phyloP scores from a whole-genome alignment of 352 stramenopile species.

The Nothophytophthora sp. region DNA sequence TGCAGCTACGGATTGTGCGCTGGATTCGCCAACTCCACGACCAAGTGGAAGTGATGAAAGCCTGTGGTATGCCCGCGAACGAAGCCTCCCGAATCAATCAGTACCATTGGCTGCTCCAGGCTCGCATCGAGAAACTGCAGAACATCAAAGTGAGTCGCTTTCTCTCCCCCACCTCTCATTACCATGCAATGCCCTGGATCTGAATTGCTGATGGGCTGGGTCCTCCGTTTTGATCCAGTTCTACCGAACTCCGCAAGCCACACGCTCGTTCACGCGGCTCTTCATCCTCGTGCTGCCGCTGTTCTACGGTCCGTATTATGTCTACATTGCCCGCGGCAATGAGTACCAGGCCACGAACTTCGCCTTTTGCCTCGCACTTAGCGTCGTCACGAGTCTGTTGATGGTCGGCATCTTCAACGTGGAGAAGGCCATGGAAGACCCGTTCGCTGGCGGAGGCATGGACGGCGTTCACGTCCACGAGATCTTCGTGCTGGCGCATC shows the following conservation, averaged over 20 bases:
- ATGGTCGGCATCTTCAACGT: conserved; percentile 91
- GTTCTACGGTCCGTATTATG: conserved; percentile 90
- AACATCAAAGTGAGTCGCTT: conserved; percentile 66
- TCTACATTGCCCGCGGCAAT: conserved; percentile 67
- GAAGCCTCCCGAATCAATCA: conserved; percentile 89
- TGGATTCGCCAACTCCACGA: conserved; percentile 63
- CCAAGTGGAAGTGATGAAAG: conserved; percentile 82
- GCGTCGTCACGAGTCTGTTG: conserved; percentile 74
- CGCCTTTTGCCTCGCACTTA: conserved; percentile 74
- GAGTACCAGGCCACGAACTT: conserved; percentile 65
- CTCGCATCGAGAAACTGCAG: conserved; percentile 78
- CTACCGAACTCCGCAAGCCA: conserved; percentile 87
- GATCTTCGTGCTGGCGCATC: conserved; percentile 47
- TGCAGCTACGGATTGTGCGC: conserved; percentile 61
- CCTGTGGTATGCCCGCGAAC: conserved; percentile 67
- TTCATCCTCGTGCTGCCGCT: conserved; percentile 85
- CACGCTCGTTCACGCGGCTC: conserved; percentile 80
- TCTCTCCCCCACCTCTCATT: background rate
- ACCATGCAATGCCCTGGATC: too few relatives aligned
- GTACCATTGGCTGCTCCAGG: conserved; percentile 87
- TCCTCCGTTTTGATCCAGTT: conserved; percentile 40
- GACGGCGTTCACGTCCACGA: conserved; percentile 69
- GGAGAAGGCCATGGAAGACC: conserved; percentile 82
- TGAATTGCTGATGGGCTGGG: too few relatives aligned
- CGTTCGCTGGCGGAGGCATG: conserved; percentile 67